Evolutionary conservation across 345 rosid species (phyloP), one percentile per base, ranked within the genome.

Genomic region (Eucalyptus marginata): DNA sequence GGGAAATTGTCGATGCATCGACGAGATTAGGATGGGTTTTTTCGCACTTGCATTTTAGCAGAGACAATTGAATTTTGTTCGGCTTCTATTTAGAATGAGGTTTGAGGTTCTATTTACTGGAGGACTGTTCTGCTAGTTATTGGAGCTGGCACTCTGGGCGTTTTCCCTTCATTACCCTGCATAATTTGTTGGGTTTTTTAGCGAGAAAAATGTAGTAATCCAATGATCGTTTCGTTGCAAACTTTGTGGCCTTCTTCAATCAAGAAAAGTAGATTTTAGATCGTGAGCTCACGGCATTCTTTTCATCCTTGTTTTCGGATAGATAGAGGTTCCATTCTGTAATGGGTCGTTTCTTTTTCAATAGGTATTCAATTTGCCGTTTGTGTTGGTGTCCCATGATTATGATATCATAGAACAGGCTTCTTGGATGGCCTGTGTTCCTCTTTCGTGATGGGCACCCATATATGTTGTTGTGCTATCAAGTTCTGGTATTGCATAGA

Each of bases 291-390:
- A 0, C 5, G 8, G 84, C 84, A 40, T 76, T 36, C 83, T 10
- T 11, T 76, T 36, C 83, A 76, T 76, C 46, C 29, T 40, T 64
- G 76, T n/a, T n/a, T 64, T 64, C 10, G 40, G 76, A n/a, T 14
- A n/a, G 76, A 64, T 64, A 7, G 36, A 64, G 76, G 76, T 14
- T n/a, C 40, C 20, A 64, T 64, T 64, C 76, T 29, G 76, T 64
- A n/a, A n/a, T 15, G 4, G 10, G 36, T n/a, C 40, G 4, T 64
- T n/a, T 31, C 4, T 15, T n/a, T 64, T 0, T 29, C 4, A 2
- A 14, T 7, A 62, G 0, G 76, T 64, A n/a, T 15, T 64, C 36
- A 31, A 31, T 8, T 64, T 64, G 76, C 40, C 33, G 76, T 64
- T 64, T 64, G 76, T 64, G 76, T 64, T 14, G 76, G 40, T 3